phyloP scores from a whole-genome alignment of 345 rosid species.

The Citrus trifoliata region DNA sequence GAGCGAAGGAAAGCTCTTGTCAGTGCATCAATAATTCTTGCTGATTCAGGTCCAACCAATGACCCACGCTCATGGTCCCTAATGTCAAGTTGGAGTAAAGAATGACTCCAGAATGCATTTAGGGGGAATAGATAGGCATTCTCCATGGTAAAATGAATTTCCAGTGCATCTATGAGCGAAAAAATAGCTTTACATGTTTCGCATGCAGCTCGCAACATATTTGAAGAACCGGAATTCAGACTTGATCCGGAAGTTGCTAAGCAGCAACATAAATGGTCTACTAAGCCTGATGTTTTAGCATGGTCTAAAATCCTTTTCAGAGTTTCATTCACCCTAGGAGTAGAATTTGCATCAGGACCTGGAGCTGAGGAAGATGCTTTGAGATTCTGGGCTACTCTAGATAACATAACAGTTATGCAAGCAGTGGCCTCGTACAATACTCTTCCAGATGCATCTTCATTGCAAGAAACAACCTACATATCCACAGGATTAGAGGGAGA shows the following conservation, averaged over 20 bases:
- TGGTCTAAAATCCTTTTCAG: constrained; percentile 64
- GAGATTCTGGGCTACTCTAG: constrained; percentile 57
- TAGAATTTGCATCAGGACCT: constrained; percentile 42
- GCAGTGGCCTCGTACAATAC: constrained; percentile 65
- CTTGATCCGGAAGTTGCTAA: constrained; percentile 80
- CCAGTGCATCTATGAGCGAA: constrained; percentile 68
- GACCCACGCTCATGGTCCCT: constrained; percentile 58
- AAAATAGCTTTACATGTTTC: constrained; percentile 85
- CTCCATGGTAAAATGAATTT: constrained; percentile 46
- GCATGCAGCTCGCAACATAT: constrained; percentile 68
- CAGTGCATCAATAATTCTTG: constrained; percentile 61
- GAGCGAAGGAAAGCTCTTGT: constrained; percentile 76
- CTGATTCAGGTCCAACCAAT: constrained; percentile 51
- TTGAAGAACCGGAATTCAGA: constrained; percentile 73
- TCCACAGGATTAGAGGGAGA: constrained; percentile 15
- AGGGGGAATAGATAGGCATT: constrained; percentile 58
- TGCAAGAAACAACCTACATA: constrained; percentile 59
- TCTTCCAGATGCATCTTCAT: constrained; percentile 65
- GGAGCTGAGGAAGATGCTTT: constrained; percentile 36
- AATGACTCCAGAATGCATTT: constrained; percentile 51
- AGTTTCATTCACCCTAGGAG: constrained; percentile 38
- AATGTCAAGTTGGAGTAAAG: constrained; percentile 55
- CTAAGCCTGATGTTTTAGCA: constrained; percentile 73
- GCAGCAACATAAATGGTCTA: constrained; percentile 76
- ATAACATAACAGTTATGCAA: constrained; percentile 58